phyloP scores from a whole-genome alignment of 768 basidiomycete species.

The Leucocoprinus leucothites region DNA sequence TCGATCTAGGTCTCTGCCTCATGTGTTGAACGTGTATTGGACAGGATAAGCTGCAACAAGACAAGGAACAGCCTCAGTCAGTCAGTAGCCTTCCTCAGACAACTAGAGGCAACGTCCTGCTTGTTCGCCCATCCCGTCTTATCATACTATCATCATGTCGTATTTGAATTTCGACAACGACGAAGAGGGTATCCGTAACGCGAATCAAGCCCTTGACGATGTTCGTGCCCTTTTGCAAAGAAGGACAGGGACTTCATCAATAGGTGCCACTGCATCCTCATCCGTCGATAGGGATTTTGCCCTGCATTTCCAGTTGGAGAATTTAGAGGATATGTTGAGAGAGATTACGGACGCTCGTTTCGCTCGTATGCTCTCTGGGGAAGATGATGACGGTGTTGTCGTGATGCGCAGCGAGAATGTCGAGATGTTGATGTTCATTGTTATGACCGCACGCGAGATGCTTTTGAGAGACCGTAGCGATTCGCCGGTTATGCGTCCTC shows the following conservation, averaged over 20 bases:
- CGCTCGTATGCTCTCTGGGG: background rate
- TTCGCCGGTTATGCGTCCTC: too few species aligned
- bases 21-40: background rate
- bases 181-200: background rate
- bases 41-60: background rate
- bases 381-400: background rate
- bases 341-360: conserved; percentile 4
- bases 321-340: conserved; percentile 1
- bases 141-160: background rate
- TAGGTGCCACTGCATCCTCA: too few species aligned
- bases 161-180: background rate
- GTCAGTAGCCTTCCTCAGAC: too few species aligned
- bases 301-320: background rate
- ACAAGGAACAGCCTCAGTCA: too few species aligned
- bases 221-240: background rate
- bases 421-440: background rate
- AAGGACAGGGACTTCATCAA: background rate
- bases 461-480: too few species aligned
- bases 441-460: background rate
- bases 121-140: background rate
- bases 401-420: background rate
- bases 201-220: background rate
- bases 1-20: background rate
- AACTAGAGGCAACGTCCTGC: too few species aligned
- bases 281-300: conserved; percentile 1